Evolutionary conservation across 139 green algal genomes (phyloP), one percentile per base, ranked within the genome.

Genomic region (Monoraphidium neglectum): DNA sequence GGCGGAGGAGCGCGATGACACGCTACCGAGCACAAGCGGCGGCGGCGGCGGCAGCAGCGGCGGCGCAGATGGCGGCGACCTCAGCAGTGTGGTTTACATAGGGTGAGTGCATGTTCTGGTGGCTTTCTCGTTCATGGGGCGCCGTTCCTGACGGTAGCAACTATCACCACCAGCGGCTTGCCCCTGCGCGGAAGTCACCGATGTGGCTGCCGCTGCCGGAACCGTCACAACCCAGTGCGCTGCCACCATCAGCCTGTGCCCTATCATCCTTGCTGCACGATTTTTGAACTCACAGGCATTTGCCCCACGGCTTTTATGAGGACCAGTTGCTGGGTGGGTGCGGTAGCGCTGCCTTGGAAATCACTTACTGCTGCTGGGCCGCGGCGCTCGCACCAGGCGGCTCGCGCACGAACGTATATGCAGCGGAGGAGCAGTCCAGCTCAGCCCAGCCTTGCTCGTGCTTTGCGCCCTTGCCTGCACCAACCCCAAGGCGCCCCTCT

Each of bases 261-360:
- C 51, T 60, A 60, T 28, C 21, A 60, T 21, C 18, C 51, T 21
- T 60, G 51, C 51, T 28, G 21, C 21, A 60, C 51, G 21, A 28
- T 60, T 18, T 21, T 64, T n/a, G n/a, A n/a, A n/a, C n/a, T 8
- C 43, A 66, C 82, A 97, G 93, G 70, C 92, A 97, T 53, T 13
- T 98, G 16, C 94, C 94, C 0, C 94, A 98, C 68, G 94, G 94
- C 0, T 98, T 98, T 47, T 98, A 92, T 54, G 94, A 98, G 81
- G 86, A 92, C 32, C 70, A 97, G 66, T 74, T 98, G 72, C 90
- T 94, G 77, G 93, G 93, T 94, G 54, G 54, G n/a, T n/a, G n/a
- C n/a, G n/a, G n/a, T n/a, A n/a, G n/a, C n/a, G n/a, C n/a, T n/a
- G 83, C 5, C 23, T 10, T 26, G 26, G 47, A 43, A 49, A 53